Base-by-base conservation (phyloP, 2,329 filamentous ascomycete genomes). In the Colletotrichum musae region DNA sequence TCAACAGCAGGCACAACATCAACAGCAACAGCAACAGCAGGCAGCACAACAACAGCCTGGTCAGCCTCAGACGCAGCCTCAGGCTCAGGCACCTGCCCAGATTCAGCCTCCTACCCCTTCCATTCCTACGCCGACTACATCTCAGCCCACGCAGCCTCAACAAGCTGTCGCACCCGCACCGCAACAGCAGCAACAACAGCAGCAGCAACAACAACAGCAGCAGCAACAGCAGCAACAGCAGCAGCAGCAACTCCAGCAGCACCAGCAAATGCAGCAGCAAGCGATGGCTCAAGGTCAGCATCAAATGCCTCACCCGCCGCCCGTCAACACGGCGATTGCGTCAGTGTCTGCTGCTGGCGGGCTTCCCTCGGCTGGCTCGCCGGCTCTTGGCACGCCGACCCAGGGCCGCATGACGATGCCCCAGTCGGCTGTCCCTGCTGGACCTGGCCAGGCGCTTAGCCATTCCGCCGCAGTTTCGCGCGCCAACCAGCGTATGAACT, bases 361-460 rank as follows among this genome's bases (percentile, higher is more conserved):
- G 48, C 73, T 85, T 69, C 77, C 79, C 24, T 81, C 82, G 0
- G 80, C 79, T 48, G 83, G 84, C 64, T 85, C 85, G 7, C 86
- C 86, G 24, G 86, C 85, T 0, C 86, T 87, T 63, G 79, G 84
- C 64, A 85, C 85, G 7, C 86, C 86, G 24, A 86, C 85, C 0
- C 86, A 87, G 63, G 79, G 79, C 18, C 83, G 86, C 58, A 79
- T 86, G 6, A 84, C 84, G 65, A 87, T 86, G 10, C 84, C 86
- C 2, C 87, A 88, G 66, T 77, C 79, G 1, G 80, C 81, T 4
- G 81, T 80, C 1, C 78, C 82, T 9, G 79, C 79, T 51, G 81
- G 78, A 10, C 78, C 77, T 10, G 75, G 80, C 53, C 80, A 81
- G 16, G 80, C 86, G 3, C 79, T 87, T 36, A 85, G 81, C 32